Percentiles rank a stretch among this genome's conserved stretches.
Conservation (phyloP, 305 asterid species). For the Plantago coronopus region DNA sequence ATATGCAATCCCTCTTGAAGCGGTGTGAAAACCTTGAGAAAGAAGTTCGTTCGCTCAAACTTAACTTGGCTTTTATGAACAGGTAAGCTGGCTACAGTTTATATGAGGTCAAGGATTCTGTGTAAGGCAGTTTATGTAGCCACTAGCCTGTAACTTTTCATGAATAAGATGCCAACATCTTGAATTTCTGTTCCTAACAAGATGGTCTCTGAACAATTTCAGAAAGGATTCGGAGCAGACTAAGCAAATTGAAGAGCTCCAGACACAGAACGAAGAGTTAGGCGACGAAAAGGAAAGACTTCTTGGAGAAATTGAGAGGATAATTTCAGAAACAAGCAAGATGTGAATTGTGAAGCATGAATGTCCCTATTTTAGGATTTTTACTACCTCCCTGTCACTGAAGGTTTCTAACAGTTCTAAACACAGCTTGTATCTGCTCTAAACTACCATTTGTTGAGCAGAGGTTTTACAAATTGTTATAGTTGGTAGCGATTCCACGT, state of each 20-base stretch:
- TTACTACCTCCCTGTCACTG: background rate
- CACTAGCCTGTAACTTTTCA: background rate
- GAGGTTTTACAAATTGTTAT: background rate
- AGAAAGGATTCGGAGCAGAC: slow-evolving; percentile 65
- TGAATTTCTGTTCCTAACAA: slow-evolving; percentile 2
- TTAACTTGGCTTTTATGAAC: slow-evolving; percentile 80
- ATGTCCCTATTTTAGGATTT: background rate
- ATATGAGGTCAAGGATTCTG: background rate
- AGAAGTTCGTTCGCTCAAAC: slow-evolving; percentile 86
- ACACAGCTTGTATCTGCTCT: background rate
- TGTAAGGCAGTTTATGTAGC: background rate
- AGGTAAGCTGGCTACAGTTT: slow-evolving; percentile 37
- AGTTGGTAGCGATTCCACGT: background rate
- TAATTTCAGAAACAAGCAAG: slow-evolving; percentile 32
- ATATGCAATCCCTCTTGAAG: slow-evolving; percentile 64
- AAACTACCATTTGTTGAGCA: background rate
- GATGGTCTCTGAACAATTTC: slow-evolving; percentile 14
- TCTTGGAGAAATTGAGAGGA: slow-evolving; percentile 57
- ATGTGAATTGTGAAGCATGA: slow-evolving; percentile 20
- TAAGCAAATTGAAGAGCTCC: slow-evolving; percentile 57
- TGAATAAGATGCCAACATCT: background rate
- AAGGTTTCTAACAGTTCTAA: background rate
- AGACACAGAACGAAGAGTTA: slow-evolving; percentile 51
- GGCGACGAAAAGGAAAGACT: slow-evolving; percentile 46
- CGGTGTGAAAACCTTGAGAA: slow-evolving; percentile 85